Evolutionary conservation across 345 rosid genomes (phyloP).

Genomic region (Eutrema japonicum): DNA sequence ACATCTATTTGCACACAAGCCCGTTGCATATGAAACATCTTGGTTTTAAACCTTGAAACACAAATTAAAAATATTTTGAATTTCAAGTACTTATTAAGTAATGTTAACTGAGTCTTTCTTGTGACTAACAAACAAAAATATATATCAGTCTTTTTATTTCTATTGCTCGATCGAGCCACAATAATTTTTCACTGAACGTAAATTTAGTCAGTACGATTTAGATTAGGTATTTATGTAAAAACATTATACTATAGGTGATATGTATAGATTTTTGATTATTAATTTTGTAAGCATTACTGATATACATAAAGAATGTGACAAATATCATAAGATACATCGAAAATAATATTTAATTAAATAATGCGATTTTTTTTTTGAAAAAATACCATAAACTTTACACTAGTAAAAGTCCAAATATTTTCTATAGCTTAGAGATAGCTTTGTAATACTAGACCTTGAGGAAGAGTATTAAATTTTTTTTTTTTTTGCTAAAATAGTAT

Average conservation of each 20-base stretch:
- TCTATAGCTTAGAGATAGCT: background rate
- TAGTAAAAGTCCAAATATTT: background rate
- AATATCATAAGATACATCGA: background rate
- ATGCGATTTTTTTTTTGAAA: background rate
- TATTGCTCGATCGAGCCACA: background rate
- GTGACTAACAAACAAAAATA: background rate
- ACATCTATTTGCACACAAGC: conserved; percentile 21
- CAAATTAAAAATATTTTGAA: background rate
- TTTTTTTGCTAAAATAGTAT: no score
- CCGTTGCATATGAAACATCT: conserved; percentile 28
- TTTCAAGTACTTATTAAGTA: background rate
- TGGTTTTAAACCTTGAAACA: background rate
- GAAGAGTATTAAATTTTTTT: no score
- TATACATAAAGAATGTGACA: background rate
- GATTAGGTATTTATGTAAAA: background rate
- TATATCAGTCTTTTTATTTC: background rate
- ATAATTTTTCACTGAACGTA: background rate
- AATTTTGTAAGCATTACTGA: background rate
- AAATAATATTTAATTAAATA: background rate
- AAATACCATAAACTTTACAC: background rate
- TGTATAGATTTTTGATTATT: background rate
- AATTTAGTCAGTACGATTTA: background rate
- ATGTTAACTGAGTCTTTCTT: background rate
- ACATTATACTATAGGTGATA: background rate
- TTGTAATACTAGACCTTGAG: no score